phyloP scores from a whole-genome alignment of 129 eudicot species.

The Cynara cardunculus region DNA sequence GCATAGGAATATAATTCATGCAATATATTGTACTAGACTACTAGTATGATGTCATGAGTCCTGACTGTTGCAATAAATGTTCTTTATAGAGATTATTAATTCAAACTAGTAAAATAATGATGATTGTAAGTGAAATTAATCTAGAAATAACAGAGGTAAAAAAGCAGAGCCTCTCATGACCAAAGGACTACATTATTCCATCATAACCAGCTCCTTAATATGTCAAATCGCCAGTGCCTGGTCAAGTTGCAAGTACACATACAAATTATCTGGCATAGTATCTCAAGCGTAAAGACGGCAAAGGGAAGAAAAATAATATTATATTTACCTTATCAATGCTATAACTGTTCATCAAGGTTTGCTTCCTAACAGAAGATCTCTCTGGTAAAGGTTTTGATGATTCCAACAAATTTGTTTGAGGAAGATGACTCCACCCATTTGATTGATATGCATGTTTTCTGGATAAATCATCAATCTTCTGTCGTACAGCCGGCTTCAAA shows the following conservation, averaged over 20 bases:
- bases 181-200: not conserved
- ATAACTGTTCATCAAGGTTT: slow-evolving; percentile 29
- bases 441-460: slow-evolving; percentile 48
- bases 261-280: not conserved
- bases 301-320: not conserved
- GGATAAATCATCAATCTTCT: slow-evolving; percentile 55
- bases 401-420: slow-evolving; percentile 32
- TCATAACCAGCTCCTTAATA: not conserved
- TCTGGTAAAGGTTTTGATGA: slow-evolving; percentile 37
- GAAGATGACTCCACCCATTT: slow-evolving; percentile 38
- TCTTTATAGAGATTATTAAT: not conserved
- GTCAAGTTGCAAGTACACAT: not conserved
- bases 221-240: not conserved
- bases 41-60: no score
- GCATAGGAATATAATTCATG: not conserved
- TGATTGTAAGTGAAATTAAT: not conserved
- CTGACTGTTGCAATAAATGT: slow-evolving; percentile 5
- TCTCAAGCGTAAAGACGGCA: not conserved
- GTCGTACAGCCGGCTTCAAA: slow-evolving; percentile 64
- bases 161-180: not conserved
- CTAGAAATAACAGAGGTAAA: not conserved
- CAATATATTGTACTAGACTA: not conserved
- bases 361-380: slow-evolving; percentile 32
- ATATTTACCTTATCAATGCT: slow-evolving; percentile 44
- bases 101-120: not conserved